phyloP scores from a whole-genome alignment of 495 filamentous ascomycete species.

The Neurospora sp. region DNA sequence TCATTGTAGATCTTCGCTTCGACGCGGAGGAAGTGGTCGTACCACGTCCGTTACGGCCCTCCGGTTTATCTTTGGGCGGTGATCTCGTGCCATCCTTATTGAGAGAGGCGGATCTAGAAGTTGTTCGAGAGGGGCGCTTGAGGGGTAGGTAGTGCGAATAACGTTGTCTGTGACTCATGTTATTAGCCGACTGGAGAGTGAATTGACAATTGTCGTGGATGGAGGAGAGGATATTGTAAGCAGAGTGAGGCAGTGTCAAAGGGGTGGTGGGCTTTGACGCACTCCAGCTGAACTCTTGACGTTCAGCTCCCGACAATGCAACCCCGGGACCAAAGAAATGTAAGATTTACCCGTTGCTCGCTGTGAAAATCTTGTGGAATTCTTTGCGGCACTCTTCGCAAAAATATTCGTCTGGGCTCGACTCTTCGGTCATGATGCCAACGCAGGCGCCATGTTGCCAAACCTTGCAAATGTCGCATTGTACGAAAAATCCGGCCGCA shows the following conservation, averaged over 20 bases:
- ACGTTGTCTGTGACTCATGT: constrained; percentile 35
- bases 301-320: constrained; percentile 7
- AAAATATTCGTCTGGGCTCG: constrained; percentile 93
- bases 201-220: not conserved
- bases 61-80: constrained; percentile 35
- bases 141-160: constrained; percentile 49
- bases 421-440: constrained; percentile 86
- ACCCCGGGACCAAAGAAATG: constrained; percentile 1
- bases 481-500: constrained; percentile 88
- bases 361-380: constrained; percentile 70
- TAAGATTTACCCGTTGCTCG: constrained; percentile 71
- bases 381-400: constrained; percentile 92
- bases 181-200: constrained; percentile 21
- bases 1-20: constrained; percentile 94
- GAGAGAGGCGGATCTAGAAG: constrained; percentile 45
- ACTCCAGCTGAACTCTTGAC: constrained; percentile 17
- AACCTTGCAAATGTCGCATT: constrained; percentile 95
- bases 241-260: not conserved
- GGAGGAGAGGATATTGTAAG: not conserved
- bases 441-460: constrained; percentile 99
- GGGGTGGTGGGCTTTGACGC: constrained; percentile 17
- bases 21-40: constrained; percentile 40
- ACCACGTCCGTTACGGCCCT: constrained; percentile 34
- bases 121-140: constrained; percentile 34
- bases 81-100: constrained; percentile 46